Base-by-base conservation (phyloP, 192 early-diverging fungal genomes). In the Backusella psychrophila region DNA sequence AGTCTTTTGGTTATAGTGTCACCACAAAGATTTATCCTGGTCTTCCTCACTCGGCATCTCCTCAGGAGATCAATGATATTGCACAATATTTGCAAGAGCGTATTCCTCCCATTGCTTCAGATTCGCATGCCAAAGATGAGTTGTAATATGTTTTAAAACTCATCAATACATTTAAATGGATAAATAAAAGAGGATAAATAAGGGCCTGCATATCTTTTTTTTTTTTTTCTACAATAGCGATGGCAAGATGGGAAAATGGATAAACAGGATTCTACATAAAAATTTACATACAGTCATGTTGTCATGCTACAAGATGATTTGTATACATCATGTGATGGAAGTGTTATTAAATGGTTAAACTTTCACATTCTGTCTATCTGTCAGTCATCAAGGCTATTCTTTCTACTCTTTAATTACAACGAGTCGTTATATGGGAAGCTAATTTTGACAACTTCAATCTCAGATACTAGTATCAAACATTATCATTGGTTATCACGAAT, bases 11-110 rank as follows among this genome's bases (percentile, higher is more conserved):
- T 4, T 92, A 95, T 76, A 73, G 80, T 15, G 89, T 94, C n/a
- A 81, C 82, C 0, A 95, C 96, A 83, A 91, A 90, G 74, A 87
- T 88, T 5, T 98, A 98, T 83, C 65, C 77, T n/a, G 82, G 90
- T 66, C 93, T 98, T 93, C 89, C 85, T 19, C 97, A 98, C 75
- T 88, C 90, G 15, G 85, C 87, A 14, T 88, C 83, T 66, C 65
- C 78, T 26, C 80, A 94, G 8, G 97, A 98, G 79, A 49, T 96
- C 26, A 17, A 70, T 21, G 93, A 97, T 79, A 68, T 98, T 39
- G 78, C 85, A 31, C 59, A 75, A 19, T 96, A 95, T 77, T 74
- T 98, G 33, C 72, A 81, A 49, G 82, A 88, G 69, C 78, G 68
- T 19, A 71, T 74, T 42, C 72, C 72, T 36, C 26, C 38, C 33